These are phyloP conservation scores for Fomitopsis betulina DNA, from an alignment of 1,284 basidiomycete genomes.

Conservation along the genomic window DNA sequence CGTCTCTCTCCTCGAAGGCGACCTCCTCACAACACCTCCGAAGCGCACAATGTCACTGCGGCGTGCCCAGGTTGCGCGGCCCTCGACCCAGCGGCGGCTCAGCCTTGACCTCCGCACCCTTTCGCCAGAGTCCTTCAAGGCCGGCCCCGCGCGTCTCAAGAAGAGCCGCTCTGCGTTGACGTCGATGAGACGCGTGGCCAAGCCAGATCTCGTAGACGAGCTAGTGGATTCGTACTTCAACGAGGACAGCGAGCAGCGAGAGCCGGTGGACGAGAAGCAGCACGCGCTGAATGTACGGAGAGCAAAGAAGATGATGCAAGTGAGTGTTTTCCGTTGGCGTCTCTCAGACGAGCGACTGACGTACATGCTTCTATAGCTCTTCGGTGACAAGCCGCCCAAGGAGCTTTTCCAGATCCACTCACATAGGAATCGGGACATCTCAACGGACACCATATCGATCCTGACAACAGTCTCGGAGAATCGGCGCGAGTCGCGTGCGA, in stretches of 20 bases:
- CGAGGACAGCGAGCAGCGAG: constrained; percentile 4
- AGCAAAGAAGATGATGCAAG: constrained; percentile 45
- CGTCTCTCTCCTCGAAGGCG: neutral
- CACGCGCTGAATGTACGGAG: constrained; percentile 37
- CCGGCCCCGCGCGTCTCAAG: constrained; percentile 5
- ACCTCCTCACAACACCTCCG: neutral
- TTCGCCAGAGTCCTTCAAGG: constrained; percentile 8
- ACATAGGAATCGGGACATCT: constrained; percentile 5
- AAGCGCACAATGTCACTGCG: constrained; percentile 17
- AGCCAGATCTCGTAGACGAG: neutral
- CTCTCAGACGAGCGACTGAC: neutral
- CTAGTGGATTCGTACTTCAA: neutral
- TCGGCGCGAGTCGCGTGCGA: constrained; percentile 24
- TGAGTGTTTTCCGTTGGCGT: constrained; percentile 17
- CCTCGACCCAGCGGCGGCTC: constrained; percentile 14
- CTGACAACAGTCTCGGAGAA: constrained; percentile 9
- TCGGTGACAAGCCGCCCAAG: constrained; percentile 40
- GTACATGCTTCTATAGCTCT: constrained; percentile 29
- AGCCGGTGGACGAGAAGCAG: constrained; percentile 29
- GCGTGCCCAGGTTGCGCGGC: constrained; percentile 5
- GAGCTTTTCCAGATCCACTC: constrained; percentile 29
- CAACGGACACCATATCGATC: constrained; percentile 14
- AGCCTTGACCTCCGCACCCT: constrained; percentile 23
- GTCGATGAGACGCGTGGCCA: constrained; percentile 1
- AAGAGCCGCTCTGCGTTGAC: constrained; percentile 7